Base-by-base conservation (phyloP, 148 eudicot species). In the Polygonum aviculare region DNA sequence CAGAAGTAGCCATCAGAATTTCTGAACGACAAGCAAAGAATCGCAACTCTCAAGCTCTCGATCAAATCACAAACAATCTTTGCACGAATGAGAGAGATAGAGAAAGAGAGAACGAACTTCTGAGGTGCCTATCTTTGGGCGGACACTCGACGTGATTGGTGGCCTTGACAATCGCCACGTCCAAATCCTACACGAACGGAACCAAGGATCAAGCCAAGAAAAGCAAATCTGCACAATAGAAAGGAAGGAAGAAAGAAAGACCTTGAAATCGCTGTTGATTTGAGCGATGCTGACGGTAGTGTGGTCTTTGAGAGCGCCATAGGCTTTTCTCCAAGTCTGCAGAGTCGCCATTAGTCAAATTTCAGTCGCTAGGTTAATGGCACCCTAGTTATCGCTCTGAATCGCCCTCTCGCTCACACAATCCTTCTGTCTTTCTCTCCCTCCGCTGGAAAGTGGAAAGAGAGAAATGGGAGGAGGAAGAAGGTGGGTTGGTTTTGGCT, bases 251-350 rank as follows among this genome's bases (percentile, higher is more conserved):
- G 67, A 10, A 60, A 59, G 35, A 59, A 26, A 19, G 62, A 91
- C 97, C 90, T 90, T 94, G 84, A 83, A 90, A 85, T 95, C 97
- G 79, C 92, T 88, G 79, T 95, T 95, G 82, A 95, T 88, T 77
- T 92, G 93, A 52, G 97, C 98, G 40, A 95, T 91, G 59, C 98
- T 97, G 60, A 95, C 96, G 77, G 84, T 95, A 59, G 98, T 95
- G 16, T 88, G 94, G 80, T 95, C 98, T 79, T 95, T 95, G 77
- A 95, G 81, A 52, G 98, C 94, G 36, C 98, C 98, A 63, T 92
- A 90, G 1, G 90, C 97, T 85, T 90, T 95, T 12, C 98, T 78
- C 91, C 92, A 92, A 10, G 92, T 83, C 45, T 88, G 91, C 35
- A 89, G 76, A 18, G 90, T 95, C n/a, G 89, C 96, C 98, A 95